Base-by-base conservation (phyloP, 148 eudicot genomes). In the Salicornia ramosissima region DNA sequence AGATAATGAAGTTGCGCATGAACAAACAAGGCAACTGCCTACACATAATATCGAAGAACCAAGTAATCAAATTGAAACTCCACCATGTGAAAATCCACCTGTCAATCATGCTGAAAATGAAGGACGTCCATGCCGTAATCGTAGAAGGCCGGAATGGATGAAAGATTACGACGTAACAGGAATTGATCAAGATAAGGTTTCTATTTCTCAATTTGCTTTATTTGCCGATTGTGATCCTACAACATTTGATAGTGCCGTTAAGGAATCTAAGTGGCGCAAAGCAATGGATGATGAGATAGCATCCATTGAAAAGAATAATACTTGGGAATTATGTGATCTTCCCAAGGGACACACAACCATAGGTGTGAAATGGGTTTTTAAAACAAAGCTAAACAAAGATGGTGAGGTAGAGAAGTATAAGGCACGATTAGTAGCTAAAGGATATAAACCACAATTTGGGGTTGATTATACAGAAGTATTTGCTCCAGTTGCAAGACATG, bases 401-500 rank as follows among this genome's bases (percentile, higher is more conserved):
- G 29, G 16, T n/a, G 28, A 61, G 36, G 43, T 61, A 19, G 65
- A 61, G 11, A 61, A 61, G 28, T 61, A 61, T 43, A 61, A 61
- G 65, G 65, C 36, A n/a, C n/a, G n/a, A n/a, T n/a, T n/a, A n/a
- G n/a, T n/a, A n/a, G n/a, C n/a, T n/a, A n/a, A n/a, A n/a, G 45
- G 45, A 34, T 61, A 61, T 34, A 61, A 61, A 15, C 65, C 31
- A 36, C 21, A 61, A 61, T 61, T 25, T 30, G 54, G 24, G 39
- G 51, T 55, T 29, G 52, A 55, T 53, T 69, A 69, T 69, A 45
- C 18, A n/a, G 50, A 69, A 52, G 64, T 53, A 5, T 69, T 54
- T 55, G 30, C 50, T 39, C 72, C 63, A 5, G 47, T 69, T n/a
- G 72, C 72, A 21, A 70, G 52, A 42, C 22, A 58, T 70, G 64